These are phyloP conservation scores for Globisporangium radiosum DNA, from an alignment of 352 stramenopile genomes.

Conservation along the genomic window DNA sequence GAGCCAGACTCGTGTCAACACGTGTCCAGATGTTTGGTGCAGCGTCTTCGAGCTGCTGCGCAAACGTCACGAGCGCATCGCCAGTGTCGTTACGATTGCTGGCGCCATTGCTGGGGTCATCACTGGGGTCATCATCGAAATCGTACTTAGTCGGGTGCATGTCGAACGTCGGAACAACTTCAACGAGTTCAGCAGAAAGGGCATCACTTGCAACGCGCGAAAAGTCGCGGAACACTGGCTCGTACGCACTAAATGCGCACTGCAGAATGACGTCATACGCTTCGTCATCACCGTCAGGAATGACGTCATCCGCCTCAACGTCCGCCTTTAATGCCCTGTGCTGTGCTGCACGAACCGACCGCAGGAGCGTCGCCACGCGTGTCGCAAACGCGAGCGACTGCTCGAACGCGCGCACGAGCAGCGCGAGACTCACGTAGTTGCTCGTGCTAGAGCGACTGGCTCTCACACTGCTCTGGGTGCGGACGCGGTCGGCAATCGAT, in stretches of 20 bases:
- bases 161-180: conserved; percentile 29
- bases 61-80: conserved; percentile 39
- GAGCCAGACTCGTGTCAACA: conserved; percentile 46
- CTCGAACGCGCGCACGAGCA: conserved; percentile 38
- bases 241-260: conserved; percentile 46
- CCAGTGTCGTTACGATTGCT: conserved; percentile 21
- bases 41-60: conserved; percentile 50
- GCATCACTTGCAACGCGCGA: conserved; percentile 28
- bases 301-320: not conserved
- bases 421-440: conserved; percentile 18
- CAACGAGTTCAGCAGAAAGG: conserved; percentile 30
- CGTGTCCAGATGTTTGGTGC: conserved; percentile 27
- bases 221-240: conserved; percentile 53
- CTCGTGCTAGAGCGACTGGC: conserved; percentile 3
- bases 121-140: conserved; percentile 4
- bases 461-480: not conserved
- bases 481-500: conserved; percentile 48
- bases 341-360: conserved; percentile 21
- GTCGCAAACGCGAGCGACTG: conserved; percentile 34
- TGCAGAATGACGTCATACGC: conserved; percentile 15
- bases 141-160: too few species aligned
- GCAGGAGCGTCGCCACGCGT: conserved; percentile 37
- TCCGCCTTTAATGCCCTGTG: conserved; percentile 2
- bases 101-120: conserved; percentile 13
- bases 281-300: conserved; percentile 2